phyloP scores from a whole-genome alignment of 2,329 filamentous ascomycete species.

The Aspergillus latus region DNA sequence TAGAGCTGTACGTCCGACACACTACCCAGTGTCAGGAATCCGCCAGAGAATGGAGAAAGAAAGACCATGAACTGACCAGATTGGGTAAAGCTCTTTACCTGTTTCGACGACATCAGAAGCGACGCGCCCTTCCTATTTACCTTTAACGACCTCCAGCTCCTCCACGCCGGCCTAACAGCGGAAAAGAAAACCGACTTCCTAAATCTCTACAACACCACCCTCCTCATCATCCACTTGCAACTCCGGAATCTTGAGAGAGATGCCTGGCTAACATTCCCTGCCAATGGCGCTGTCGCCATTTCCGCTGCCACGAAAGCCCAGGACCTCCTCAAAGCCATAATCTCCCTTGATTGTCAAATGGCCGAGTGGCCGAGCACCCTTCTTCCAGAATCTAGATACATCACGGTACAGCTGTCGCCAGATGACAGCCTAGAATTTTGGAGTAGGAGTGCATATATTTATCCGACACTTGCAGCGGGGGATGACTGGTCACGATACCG shows the following conservation, averaged over 20 bases:
- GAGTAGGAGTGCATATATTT: slow-evolving; percentile 2
- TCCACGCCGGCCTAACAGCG: slow-evolving; percentile 1
- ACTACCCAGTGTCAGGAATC: not conserved
- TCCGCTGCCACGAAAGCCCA: not conserved
- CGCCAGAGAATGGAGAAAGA: not conserved
- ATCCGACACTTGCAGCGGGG: slow-evolving; percentile 3
- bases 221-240: slow-evolving; percentile 7
- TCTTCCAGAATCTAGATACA: not conserved
- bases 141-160: slow-evolving; percentile 4
- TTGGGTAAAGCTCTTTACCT: slow-evolving; percentile 6
- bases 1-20: slow-evolving; percentile 2
- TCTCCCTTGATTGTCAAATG: slow-evolving; percentile 2
- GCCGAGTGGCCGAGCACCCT: slow-evolving; percentile 4
- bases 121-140: slow-evolving; percentile 5
- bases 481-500: slow-evolving; percentile 11
- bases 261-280: not conserved
- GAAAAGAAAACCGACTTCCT: not conserved
- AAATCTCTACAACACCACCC: slow-evolving; percentile 5
- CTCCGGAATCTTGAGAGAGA: not conserved
- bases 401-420: slow-evolving; percentile 3
- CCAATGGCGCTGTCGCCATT: not conserved
- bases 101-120: slow-evolving; percentile 3
- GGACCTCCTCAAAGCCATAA: not conserved
- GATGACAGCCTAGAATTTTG: not conserved
- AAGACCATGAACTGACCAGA: not conserved